phyloP scores from a whole-genome alignment of 2,329 filamentous ascomycete species.

The Aspergillus aculeatus region DNA sequence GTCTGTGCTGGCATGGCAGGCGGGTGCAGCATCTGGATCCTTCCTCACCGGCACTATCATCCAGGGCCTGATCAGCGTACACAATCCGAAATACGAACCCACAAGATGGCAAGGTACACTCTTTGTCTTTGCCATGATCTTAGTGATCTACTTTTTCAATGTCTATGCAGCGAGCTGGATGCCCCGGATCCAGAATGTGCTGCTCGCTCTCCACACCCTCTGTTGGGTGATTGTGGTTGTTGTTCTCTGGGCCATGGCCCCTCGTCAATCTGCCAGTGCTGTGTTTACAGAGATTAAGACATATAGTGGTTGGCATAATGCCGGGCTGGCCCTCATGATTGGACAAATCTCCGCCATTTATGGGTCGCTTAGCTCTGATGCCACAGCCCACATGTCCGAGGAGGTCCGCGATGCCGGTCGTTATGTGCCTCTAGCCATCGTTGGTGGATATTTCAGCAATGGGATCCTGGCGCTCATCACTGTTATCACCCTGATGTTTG shows the following conservation, averaged over 20 bases:
- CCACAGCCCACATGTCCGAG: constrained; percentile 45
- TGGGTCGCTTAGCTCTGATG: constrained; percentile 30
- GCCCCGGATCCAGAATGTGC: constrained; percentile 39
- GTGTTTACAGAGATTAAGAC: constrained; percentile 42
- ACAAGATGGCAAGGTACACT: constrained; percentile 51
- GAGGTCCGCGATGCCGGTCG: constrained; percentile 49
- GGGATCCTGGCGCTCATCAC: constrained; percentile 46
- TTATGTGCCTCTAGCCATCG: constrained; percentile 48
- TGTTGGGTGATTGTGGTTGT: constrained; percentile 36
- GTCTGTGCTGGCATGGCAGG: constrained; percentile 52
- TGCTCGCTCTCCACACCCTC: constrained; percentile 40
- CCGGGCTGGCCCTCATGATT: constrained; percentile 37
- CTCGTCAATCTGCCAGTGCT: constrained; percentile 24
- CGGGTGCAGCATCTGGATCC: constrained; percentile 48
- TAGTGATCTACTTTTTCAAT: constrained; percentile 46
- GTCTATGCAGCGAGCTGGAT: constrained; percentile 33
- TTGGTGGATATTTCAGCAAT: constrained; percentile 47
- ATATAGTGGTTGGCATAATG: constrained; percentile 39
- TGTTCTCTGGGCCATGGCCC: constrained; percentile 35
- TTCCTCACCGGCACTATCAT: constrained; percentile 52
- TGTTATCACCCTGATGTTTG: constrained; percentile 46
- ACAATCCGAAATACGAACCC: constrained; percentile 41
- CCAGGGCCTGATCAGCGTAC: constrained; percentile 45
- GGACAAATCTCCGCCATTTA: constrained; percentile 38
- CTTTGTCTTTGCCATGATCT: constrained; percentile 48